Base-by-base conservation (phyloP, 2,329 filamentous ascomycete species). In the Colletotrichum caudatum region DNA sequence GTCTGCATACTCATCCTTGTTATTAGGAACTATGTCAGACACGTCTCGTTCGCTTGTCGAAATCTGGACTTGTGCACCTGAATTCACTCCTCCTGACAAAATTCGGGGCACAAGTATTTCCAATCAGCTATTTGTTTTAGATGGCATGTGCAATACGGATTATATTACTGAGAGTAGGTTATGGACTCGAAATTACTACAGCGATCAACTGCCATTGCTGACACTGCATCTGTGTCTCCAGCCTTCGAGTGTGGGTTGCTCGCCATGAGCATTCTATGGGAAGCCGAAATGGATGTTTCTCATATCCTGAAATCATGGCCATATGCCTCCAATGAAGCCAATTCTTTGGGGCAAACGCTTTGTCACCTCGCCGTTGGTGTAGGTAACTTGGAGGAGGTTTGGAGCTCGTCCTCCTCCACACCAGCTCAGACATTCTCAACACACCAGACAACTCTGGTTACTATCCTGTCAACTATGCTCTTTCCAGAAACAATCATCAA, bases 141-240 rank as follows among this genome's bases (percentile, higher is more conserved):
- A 9, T 39, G 37, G 11, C 5, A n/a, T 11, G 44, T 3, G 9
- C 5, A 4, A n/a, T 11, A 11, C 8, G 5, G 1, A 11, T n/a
- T 4, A 11, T n/a, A 11, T 48, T 3, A 18, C 44, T 8, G 18
- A 8, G 20, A 1, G 44, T 46, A 20, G 18, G 44, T 46, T 2
- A 20, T 9, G 18, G 0, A 46, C 0, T 5, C n/a, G n/a, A n/a
- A 8, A 2, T n/a, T 20, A 2, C 6, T 46, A 4, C 1, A 9
- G 1, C 18, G 8, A 9, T 48, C 11, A 7, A n/a, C 8, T 5
- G n/a, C 46, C n/a, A 3, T n/a, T n/a, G 46, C 46, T 48, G 2
- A 46, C 3, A n/a, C 20, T 46, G 7, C 6, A 46, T 46, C 4
- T 46, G 20, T 2, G 0, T 46, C 3, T 46, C 2, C 44, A 46